Evolutionary conservation across 306 rosid species (phyloP).

Genomic region (Pyrus bretschneideri): DNA sequence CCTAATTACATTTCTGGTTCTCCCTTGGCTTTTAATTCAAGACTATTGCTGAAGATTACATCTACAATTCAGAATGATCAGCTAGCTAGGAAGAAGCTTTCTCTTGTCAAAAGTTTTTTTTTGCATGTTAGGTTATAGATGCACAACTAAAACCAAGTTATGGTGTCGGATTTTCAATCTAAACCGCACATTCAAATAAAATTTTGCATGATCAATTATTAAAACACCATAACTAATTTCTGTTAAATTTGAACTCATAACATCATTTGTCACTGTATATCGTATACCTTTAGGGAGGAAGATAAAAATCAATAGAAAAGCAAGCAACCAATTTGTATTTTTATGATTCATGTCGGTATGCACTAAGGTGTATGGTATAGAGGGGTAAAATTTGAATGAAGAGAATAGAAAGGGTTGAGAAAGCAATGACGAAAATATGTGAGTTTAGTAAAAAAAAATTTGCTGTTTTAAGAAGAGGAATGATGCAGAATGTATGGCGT

Average conservation of each 20-base stretch:
- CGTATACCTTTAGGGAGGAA: background rate
- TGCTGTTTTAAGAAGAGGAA: constrained; percentile 41
- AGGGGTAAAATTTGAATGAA: background rate
- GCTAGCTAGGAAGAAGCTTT: constrained; percentile 28
- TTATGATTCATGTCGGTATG: background rate
- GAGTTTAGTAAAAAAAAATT: constrained; percentile 41
- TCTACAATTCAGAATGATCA: constrained; percentile 38
- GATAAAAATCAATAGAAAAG: background rate
- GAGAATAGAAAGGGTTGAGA: constrained; percentile 3
- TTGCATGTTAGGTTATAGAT: background rate
- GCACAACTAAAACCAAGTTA: background rate
- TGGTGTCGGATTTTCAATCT: background rate
- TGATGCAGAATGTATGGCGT: constrained; percentile 64
- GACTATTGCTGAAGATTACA: constrained; percentile 39
- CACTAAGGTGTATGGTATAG: background rate
- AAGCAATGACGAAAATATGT: constrained; percentile 50
- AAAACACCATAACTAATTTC: too few relatives aligned
- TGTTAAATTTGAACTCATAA: background rate
- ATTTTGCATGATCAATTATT: background rate
- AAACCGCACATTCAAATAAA: background rate
- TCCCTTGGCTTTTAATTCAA: constrained; percentile 73
- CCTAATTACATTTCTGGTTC: constrained; percentile 32
- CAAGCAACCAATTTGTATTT: background rate
- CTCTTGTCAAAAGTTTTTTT: background rate
- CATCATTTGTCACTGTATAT: background rate